phyloP scores from a whole-genome alignment of 257 asterid species.

The Penstemon eatonii region DNA sequence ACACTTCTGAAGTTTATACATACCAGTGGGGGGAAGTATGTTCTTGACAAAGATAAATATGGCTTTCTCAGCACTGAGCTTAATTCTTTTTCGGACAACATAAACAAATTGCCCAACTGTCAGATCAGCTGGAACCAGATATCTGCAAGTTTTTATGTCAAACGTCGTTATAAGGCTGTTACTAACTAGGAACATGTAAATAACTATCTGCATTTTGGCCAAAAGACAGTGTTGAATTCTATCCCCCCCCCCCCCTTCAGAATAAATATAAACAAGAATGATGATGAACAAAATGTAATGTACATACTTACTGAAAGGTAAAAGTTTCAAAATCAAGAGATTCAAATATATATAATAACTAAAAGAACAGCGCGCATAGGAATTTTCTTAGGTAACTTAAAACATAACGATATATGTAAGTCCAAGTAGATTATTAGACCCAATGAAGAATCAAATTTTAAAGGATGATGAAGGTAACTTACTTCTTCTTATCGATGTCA shows the following conservation, averaged over 20 bases:
- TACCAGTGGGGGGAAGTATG: slow-evolving; percentile 97
- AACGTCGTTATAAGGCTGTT: slow-evolving; percentile 3
- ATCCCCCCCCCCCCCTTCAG: background rate
- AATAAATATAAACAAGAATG: background rate
- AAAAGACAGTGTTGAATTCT: background rate
- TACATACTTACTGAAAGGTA: background rate
- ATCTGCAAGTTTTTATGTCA: slow-evolving; percentile 46
- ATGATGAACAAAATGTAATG: slow-evolving; percentile 1
- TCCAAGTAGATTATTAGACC: background rate
- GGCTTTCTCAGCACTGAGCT: slow-evolving; percentile 98
- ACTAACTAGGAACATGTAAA: background rate
- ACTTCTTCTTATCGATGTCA: slow-evolving; percentile 91
- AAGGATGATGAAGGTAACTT: slow-evolving; percentile 27
- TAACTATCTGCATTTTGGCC: background rate
- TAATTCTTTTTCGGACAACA: slow-evolving; percentile 96
- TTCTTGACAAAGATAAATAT: slow-evolving; percentile 94
- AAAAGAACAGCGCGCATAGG: too few relatives aligned
- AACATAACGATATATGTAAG: background rate
- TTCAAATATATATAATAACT: background rate
- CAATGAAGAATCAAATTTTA: background rate
- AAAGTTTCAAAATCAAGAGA: background rate
- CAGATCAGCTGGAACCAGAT: slow-evolving; percentile 96
- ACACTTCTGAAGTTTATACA: slow-evolving; percentile 13
- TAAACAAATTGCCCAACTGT: slow-evolving; percentile 97
- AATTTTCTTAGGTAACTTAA: too few relatives aligned